A percentile compares a stretch with the other conserved stretches of the same genome.
Evolutionary conservation across 1,139 yeast species (phyloP).

Genomic region (Sugiyamaella pinicola): DNA sequence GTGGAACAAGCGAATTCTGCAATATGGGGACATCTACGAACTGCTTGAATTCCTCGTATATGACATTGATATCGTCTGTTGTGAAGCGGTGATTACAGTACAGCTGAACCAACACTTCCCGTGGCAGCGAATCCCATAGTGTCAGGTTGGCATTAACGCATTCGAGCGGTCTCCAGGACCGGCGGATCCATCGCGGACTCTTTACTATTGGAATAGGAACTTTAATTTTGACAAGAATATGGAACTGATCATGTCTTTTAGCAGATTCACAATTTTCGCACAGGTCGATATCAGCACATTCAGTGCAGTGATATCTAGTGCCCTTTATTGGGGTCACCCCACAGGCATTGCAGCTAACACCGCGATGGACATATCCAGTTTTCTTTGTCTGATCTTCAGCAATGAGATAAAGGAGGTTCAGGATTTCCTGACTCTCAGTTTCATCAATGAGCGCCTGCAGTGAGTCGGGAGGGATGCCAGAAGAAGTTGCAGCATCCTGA

Average conservation of each 20-base stretch:
- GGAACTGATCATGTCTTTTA: slow-evolving; percentile 32
- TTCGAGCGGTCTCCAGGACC: slow-evolving; percentile 24
- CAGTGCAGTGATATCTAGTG: slow-evolving; percentile 37
- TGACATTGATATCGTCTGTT: not conserved
- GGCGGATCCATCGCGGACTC: slow-evolving; percentile 37
- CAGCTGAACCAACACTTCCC: not conserved
- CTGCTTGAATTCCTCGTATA: slow-evolving; percentile 21
- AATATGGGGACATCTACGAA: slow-evolving; percentile 16
- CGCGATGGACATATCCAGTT: slow-evolving; percentile 36
- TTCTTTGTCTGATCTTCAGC: slow-evolving; percentile 33
- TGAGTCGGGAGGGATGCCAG: no score
- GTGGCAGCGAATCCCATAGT: slow-evolving; percentile 1
- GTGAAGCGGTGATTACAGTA: not conserved
- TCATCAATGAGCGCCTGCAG: not conserved
- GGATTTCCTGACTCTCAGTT: slow-evolving; percentile 25
- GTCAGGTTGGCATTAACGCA: not conserved
- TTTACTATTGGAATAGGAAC: slow-evolving; percentile 38
- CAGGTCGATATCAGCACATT: slow-evolving; percentile 41
- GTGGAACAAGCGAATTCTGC: not conserved
- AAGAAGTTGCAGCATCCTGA: not conserved
- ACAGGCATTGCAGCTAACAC: slow-evolving; percentile 39
- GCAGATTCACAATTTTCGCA: slow-evolving; percentile 38
- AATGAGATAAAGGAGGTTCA: slow-evolving; percentile 32
- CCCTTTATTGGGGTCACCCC: slow-evolving; percentile 40
- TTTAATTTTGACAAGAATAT: slow-evolving; percentile 33